Percentiles rank a stretch among this genome's conserved stretches.
These are phyloP conservation scores for Hordeum vulgare DNA, from an alignment of 176 grass and related monocot species.

Conservation along the genomic window MorexV3_pseudomolecules_assembly NC_058521.1:530037260-530037759, in stretches of 20 bases:
- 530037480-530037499: neutral
- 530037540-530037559: constrained; percentile 42
- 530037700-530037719: constrained; percentile 30
- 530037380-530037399: constrained; percentile 13
- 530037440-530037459: neutral
- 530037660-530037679: constrained; percentile 53
- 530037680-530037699: constrained; percentile 28
- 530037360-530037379: neutral
- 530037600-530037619: constrained; percentile 52
- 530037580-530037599: constrained; percentile 56
- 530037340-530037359: neutral
- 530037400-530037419: constrained; percentile 16
- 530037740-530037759: constrained; percentile 41
- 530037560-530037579: constrained; percentile 49
- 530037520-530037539: constrained; percentile 76
- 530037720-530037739: constrained; percentile 54
- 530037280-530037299: neutral
- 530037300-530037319: neutral
- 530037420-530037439: constrained; percentile 15
- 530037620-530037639: constrained; percentile 57
- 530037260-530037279: neutral
- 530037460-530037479: neutral
- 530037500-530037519: constrained; percentile 36
- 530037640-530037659: constrained; percentile 66
- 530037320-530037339: neutral